phyloP scores from a whole-genome alignment of 345 rosid species.

The Brassica cretica region DNA sequence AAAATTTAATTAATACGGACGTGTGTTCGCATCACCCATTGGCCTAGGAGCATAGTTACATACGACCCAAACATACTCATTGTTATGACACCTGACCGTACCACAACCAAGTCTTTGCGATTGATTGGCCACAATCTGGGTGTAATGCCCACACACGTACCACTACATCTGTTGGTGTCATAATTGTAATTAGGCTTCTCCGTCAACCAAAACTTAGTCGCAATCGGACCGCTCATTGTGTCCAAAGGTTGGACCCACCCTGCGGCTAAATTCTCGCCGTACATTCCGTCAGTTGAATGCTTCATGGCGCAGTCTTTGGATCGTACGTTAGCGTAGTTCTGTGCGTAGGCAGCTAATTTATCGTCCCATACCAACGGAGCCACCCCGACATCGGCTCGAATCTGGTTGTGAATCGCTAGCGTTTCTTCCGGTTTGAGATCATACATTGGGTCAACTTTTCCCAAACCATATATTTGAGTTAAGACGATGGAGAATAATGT shows the following conservation, averaged over 20 bases:
- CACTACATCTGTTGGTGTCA: constrained; percentile 46
- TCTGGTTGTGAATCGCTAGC: constrained; percentile 45
- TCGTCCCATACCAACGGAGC: constrained; percentile 48
- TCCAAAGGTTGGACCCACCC: constrained; percentile 35
- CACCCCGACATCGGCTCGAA: constrained; percentile 49
- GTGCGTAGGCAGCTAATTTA: constrained; percentile 47
- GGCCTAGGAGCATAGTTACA: constrained; percentile 64
- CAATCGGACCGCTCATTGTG: constrained; percentile 41
- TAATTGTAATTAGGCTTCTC: constrained; percentile 56
- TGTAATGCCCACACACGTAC: constrained; percentile 63
- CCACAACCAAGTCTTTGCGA: constrained; percentile 62
- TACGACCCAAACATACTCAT: constrained; percentile 47
- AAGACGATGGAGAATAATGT: constrained; percentile 1
- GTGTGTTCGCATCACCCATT: constrained; percentile 40
- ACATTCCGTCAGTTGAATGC: constrained; percentile 53
- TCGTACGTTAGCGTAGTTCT: constrained; percentile 32
- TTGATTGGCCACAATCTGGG: constrained; percentile 68
- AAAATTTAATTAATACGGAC: constrained; percentile 19
- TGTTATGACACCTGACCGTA: constrained; percentile 48
- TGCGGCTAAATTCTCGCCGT: constrained; percentile 55
- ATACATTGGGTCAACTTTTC: constrained; percentile 17
- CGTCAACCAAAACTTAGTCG: constrained; percentile 55
- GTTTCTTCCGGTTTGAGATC: constrained; percentile 44
- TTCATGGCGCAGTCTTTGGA: constrained; percentile 26
- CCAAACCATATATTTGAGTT: constrained; percentile 27